Evolutionary conservation across 164 flowering plant species (phyloP), one percentile per base, ranked within the genome.

Genomic region (Saururus chinensis): DNA sequence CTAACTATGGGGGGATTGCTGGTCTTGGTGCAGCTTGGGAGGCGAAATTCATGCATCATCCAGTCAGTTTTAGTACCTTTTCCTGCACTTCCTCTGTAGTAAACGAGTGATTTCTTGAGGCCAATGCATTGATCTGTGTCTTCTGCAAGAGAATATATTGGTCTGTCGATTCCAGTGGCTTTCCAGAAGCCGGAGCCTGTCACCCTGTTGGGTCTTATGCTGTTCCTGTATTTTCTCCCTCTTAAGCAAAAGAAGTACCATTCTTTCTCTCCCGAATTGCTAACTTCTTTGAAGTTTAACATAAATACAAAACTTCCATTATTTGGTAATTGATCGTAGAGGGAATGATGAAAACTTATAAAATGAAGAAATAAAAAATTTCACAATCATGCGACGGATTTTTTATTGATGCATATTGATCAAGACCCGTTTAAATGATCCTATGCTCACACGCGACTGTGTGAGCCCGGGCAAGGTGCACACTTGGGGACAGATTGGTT

Each of bases 41-140:
- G 98, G 63, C 98, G 92, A 72, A 92, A 89, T 74, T 92, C 98
- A 63, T 92, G 96, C 98, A 92, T 92, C 98, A 92, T 89, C 98
- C 98, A 92, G 56, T 92, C 96, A 30, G 98, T 92, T 79, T 92
- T 92, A 60, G 89, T 80, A 60, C 98, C 98, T 78, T 92, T 92
- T 19, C 98, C 96, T 4, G 98, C 96, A 40, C 83, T 81, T 53
- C 98, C 98, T 30, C 87, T 77, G 61, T 92, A 92, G 72, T 89
- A 92, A 2, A 92, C 98, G 13, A 92, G 68, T 0, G 98, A 89
- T 66, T 92, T 92, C 80, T 92, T 92, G 45, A 92, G 89, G 0
- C 98, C 98, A 56, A 92, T 80, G 75, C 67, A 64, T 9, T 55
- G 54, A 23, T 59, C n/a, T 3, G 67, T 25, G 24, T 41, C 42